Percentiles rank a stretch among this genome's conserved stretches.
These are phyloP conservation scores for Pseudogymnoascus sp. DNA, from an alignment of 2,329 filamentous ascomycete genomes.

Conservation along the genomic window DNA sequence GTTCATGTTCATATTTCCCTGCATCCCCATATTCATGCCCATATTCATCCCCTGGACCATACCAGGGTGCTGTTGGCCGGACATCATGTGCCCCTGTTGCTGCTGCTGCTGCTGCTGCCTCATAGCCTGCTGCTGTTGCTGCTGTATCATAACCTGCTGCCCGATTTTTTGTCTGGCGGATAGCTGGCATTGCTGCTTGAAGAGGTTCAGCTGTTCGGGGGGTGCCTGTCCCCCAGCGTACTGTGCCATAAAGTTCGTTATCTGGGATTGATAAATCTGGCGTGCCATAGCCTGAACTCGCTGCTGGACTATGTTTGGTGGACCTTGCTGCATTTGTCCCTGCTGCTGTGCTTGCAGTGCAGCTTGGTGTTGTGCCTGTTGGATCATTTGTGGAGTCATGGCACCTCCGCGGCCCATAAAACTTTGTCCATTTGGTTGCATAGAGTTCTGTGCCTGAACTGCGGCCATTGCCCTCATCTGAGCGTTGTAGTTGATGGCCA, in stretches of 20 bases:
- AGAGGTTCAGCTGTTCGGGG: constrained; percentile 5
- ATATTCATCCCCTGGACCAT: constrained; percentile 15
- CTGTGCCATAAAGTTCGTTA: constrained; percentile 36
- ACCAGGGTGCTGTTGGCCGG: constrained; percentile 17
- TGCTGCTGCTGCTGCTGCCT: constrained; percentile 29
- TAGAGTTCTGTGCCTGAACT: constrained; percentile 13
- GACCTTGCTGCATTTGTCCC: constrained; percentile 31
- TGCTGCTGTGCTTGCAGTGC: constrained; percentile 32
- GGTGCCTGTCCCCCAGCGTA: background rate
- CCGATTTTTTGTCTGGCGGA: constrained; percentile 22
- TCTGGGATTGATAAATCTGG: constrained; percentile 27
- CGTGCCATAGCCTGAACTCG: background rate
- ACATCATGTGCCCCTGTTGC: constrained; percentile 22
- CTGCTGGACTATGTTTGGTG: background rate
- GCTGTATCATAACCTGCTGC: constrained; percentile 31
- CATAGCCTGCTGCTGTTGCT: constrained; percentile 29
- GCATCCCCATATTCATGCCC: constrained; percentile 23
- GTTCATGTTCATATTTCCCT: constrained; percentile 11
- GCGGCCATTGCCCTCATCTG: constrained; percentile 20
- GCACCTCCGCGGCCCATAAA: constrained; percentile 30
- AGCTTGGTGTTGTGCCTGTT: constrained; percentile 28
- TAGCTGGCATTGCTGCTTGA: constrained; percentile 20
- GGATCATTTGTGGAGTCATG: constrained; percentile 32
- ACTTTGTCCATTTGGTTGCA: constrained; percentile 24
- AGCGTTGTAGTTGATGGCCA: constrained; percentile 19